These are phyloP conservation scores for Populus ilicifolia DNA, from an alignment of 345 rosid species.

Conservation along the genomic window DNA sequence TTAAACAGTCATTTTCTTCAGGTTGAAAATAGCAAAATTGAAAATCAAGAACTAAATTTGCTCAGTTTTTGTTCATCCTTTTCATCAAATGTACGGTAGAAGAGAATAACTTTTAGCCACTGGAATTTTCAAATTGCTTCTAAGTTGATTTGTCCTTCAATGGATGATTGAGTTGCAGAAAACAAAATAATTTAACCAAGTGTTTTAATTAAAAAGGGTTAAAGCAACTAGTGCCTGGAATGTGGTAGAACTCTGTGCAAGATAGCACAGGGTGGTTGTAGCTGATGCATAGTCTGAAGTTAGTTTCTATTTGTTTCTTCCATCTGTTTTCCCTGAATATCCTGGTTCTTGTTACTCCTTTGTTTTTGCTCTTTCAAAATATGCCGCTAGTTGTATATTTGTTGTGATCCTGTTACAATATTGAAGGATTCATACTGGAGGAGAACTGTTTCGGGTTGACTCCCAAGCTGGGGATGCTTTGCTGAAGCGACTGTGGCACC, in stretches of 20 bases:
- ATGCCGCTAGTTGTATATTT: neutral
- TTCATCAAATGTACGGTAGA: too few species aligned
- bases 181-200: neutral
- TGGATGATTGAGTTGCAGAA: neutral
- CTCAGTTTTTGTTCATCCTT: neutral
- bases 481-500: constrained; percentile 79
- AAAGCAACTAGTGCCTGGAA: neutral
- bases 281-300: neutral
- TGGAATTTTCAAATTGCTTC: neutral
- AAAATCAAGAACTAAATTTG: neutral
- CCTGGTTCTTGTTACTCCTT: neutral
- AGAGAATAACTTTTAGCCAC: neutral
- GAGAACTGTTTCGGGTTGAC: constrained; percentile 51
- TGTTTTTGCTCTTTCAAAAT: neutral
- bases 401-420: neutral
- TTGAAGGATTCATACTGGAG: constrained; percentile 66
- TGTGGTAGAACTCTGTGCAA: neutral
- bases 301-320: neutral
- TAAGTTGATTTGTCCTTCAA: neutral
- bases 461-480: constrained; percentile 59
- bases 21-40: neutral
- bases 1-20: neutral
- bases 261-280: neutral
- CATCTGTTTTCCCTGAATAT: neutral
- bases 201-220: neutral